Evolutionary conservation across 2,329 filamentous ascomycete species (phyloP).

Genomic region (Ceratocystis destructans): DNA sequence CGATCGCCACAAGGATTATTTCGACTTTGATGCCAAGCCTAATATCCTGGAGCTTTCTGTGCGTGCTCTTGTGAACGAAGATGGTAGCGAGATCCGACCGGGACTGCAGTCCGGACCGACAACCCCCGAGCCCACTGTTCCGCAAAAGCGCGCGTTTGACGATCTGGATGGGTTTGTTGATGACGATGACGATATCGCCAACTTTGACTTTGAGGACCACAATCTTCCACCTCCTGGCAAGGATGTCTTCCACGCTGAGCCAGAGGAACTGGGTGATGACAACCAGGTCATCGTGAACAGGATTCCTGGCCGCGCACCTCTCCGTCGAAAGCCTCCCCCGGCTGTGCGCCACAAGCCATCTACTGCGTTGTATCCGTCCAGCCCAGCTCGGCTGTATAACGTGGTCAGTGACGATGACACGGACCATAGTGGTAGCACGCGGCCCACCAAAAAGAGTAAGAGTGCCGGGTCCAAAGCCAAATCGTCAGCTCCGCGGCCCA

Average conservation of each 20-base stretch:
- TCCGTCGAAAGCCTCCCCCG: background rate
- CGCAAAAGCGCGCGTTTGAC: conserved; percentile 9
- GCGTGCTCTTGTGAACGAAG: conserved; percentile 1
- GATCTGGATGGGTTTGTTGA: conserved; percentile 13
- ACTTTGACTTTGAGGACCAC: conserved; percentile 13
- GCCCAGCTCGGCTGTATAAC: conserved; percentile 15
- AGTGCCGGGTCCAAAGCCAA: background rate
- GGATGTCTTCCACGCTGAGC: background rate
- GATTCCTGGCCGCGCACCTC: background rate
- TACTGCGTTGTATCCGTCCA: conserved; percentile 10
- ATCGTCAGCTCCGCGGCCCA: background rate
- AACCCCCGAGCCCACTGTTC: background rate
- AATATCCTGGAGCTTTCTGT: conserved; percentile 6
- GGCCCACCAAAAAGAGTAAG: conserved; percentile 4
- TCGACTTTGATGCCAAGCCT: conserved; percentile 12
- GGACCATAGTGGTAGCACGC: background rate
- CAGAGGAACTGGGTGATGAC: background rate
- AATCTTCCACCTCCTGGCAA: conserved; percentile 1
- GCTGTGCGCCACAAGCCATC: conserved; percentile 2
- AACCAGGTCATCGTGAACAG: conserved; percentile 1
- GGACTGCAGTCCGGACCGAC: background rate
- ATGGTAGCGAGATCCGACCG: background rate
- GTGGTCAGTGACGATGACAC: conserved; percentile 15
- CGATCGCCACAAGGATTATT: conserved; percentile 10
- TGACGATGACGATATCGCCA: conserved; percentile 1